Conservation (phyloP, 148 eudicot genomes). For the Fagopyrum tataricum region DNA sequence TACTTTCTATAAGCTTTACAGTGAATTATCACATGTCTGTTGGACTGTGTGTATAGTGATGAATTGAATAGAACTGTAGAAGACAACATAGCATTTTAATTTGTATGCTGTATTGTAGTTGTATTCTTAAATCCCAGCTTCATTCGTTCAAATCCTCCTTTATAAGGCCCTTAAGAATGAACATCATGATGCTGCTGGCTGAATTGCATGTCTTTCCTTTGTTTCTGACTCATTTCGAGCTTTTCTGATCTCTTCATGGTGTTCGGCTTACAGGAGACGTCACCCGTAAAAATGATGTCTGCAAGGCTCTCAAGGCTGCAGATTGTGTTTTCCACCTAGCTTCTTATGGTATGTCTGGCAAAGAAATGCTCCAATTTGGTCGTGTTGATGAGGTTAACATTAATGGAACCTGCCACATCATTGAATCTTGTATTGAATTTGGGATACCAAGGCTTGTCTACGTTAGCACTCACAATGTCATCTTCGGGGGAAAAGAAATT, state of each 20-base stretch:
- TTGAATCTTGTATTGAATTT: slow-evolving; percentile 67
- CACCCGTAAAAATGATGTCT: slow-evolving; percentile 53
- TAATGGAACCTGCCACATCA: slow-evolving; percentile 63
- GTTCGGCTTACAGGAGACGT: slow-evolving; percentile 47
- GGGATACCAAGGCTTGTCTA: slow-evolving; percentile 77
- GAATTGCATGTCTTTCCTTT: not conserved
- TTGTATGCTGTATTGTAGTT: not conserved
- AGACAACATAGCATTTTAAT: not conserved
- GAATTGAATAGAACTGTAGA: not conserved
- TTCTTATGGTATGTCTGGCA: slow-evolving; percentile 96
- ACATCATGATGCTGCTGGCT: not conserved
- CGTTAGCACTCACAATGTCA: slow-evolving; percentile 79
- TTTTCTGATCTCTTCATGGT: not conserved
- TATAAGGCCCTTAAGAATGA: not conserved
- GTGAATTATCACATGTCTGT: not conserved
- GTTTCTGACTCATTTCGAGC: not conserved
- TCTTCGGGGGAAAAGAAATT: slow-evolving; percentile 83
- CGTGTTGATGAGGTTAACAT: slow-evolving; percentile 72
- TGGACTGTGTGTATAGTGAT: not conserved
- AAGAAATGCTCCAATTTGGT: slow-evolving; percentile 88
- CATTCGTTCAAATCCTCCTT: not conserved
- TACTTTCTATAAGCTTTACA: not conserved
- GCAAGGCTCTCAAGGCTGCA: slow-evolving; percentile 60
- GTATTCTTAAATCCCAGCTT: not conserved
- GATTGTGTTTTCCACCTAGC: slow-evolving; percentile 94